phyloP scores from a whole-genome alignment of 768 basidiomycete genomes.

The Boletus rubropictus region DNA sequence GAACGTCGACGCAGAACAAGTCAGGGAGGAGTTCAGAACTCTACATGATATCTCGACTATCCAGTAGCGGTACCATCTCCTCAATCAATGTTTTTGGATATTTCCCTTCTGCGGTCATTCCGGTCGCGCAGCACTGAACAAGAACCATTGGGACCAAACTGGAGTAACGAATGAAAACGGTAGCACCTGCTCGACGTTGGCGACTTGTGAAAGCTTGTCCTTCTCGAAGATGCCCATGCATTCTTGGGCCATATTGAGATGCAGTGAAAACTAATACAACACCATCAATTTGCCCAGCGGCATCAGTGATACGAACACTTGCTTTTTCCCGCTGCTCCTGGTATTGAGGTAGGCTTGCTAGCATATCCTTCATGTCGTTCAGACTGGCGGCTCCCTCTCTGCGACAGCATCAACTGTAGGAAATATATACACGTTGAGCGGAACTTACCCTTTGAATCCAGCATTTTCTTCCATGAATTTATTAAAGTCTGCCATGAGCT shows the following conservation, averaged over 20 bases:
- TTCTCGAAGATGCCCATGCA: constrained; percentile 93
- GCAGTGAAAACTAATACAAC: constrained; percentile 78
- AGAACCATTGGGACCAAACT: neutral
- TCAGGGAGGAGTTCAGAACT: constrained; percentile 18
- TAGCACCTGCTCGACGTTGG: constrained; percentile 82
- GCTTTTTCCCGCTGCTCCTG: constrained; percentile 95
- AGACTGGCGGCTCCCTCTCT: constrained; percentile 80
- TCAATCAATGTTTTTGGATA: constrained; percentile 92
- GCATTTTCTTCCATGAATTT: constrained; percentile 92
- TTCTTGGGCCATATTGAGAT: constrained; percentile 96
- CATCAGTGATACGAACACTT: constrained; percentile 4
- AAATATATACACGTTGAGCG: constrained; percentile 2
- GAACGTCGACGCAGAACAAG: neutral
- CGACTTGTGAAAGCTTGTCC: constrained; percentile 76
- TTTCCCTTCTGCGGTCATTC: constrained; percentile 86
- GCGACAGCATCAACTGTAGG: constrained; percentile 2
- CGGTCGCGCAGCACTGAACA: constrained; percentile 85
- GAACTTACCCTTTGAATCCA: constrained; percentile 79
- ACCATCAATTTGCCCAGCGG: neutral
- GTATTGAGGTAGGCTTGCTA: constrained; percentile 89
- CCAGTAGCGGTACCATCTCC: constrained; percentile 96
- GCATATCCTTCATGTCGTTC: constrained; percentile 99
- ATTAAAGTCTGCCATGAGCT: constrained; percentile 93
- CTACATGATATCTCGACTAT: constrained; percentile 79
- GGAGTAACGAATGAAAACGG: neutral